phyloP scores from a whole-genome alignment of 352 stramenopile species.

The Pythium apleroticum region DNA sequence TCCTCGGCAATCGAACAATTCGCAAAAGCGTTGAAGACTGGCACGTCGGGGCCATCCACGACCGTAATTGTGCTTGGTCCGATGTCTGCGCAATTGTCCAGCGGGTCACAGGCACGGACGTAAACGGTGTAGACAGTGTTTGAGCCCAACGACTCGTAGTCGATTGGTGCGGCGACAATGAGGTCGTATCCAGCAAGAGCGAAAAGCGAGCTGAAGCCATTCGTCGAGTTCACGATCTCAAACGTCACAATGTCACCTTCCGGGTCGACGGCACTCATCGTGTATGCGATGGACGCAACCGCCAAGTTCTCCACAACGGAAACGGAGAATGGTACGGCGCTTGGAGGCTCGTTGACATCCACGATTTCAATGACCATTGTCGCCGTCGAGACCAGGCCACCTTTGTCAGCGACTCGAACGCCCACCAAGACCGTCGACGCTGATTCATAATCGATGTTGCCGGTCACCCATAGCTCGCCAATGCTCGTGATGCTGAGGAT shows the following conservation, averaged over 20 bases:
- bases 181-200: constrained; percentile 5
- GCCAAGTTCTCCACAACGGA: constrained; percentile 39
- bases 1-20: constrained; percentile 25
- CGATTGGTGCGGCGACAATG: constrained; percentile 12
- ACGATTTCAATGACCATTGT: constrained; percentile 40
- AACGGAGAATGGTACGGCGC: constrained; percentile 26
- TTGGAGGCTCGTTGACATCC: constrained; percentile 50
- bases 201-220: constrained; percentile 21
- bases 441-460: constrained; percentile 29
- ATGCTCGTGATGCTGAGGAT: constrained; percentile 6
- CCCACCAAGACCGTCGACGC: constrained; percentile 9
- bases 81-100: constrained; percentile 37
- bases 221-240: constrained; percentile 19
- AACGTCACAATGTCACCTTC: constrained; percentile 38
- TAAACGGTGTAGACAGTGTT: constrained; percentile 30
- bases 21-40: constrained; percentile 28
- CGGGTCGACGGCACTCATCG: constrained; percentile 34
- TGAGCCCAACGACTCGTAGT: constrained; percentile 26
- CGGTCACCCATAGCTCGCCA: constrained; percentile 20
- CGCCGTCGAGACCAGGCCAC: constrained; percentile 14
- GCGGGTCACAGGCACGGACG: constrained; percentile 42
- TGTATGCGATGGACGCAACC: constrained; percentile 28
- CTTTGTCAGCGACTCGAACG: constrained; percentile 35
- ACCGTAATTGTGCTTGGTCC: constrained; percentile 41
- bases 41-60: constrained; percentile 41